Conservation (phyloP, 2,329 filamentous ascomycete genomes). For the Epichloe aotearoae region DNA sequence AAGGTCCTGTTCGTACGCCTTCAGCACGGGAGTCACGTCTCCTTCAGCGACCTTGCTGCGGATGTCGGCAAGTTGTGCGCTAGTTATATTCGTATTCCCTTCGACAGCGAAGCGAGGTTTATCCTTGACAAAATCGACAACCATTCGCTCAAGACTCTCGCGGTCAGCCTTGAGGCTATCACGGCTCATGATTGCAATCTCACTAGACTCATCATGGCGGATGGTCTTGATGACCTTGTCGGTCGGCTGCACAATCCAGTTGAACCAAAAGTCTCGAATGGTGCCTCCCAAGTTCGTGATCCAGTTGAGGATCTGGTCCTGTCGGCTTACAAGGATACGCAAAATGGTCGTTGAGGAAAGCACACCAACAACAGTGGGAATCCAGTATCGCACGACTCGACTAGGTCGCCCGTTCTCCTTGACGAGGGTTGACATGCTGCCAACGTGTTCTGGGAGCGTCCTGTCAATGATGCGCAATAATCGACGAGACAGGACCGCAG, state of each 20-base stretch:
- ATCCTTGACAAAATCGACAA: conserved; percentile 85
- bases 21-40: conserved; percentile 82
- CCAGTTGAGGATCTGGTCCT: conserved; percentile 69
- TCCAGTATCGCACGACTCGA: conserved; percentile 71
- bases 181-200: conserved; percentile 93
- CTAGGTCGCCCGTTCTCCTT: conserved; percentile 62
- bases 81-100: conserved; percentile 36
- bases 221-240: conserved; percentile 82
- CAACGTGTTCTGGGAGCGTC: conserved; percentile 54
- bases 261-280: conserved; percentile 79
- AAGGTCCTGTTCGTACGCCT: conserved; percentile 82
- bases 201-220: conserved; percentile 79
- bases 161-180: conserved; percentile 82
- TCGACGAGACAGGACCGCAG: conserved; percentile 49
- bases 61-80: conserved; percentile 61
- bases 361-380: conserved; percentile 57
- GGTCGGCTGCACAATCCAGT: conserved; percentile 85
- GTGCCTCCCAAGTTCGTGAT: conserved; percentile 67
- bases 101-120: conserved; percentile 51
- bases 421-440: conserved; percentile 41
- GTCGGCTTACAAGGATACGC: conserved; percentile 59
- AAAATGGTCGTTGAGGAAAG: conserved; percentile 82
- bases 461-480: conserved; percentile 55
- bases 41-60: conserved; percentile 74
- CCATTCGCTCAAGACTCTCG: conserved; percentile 91